Conservation (phyloP, 1,284 basidiomycete species). For the Wallemia mellicola region DNA sequence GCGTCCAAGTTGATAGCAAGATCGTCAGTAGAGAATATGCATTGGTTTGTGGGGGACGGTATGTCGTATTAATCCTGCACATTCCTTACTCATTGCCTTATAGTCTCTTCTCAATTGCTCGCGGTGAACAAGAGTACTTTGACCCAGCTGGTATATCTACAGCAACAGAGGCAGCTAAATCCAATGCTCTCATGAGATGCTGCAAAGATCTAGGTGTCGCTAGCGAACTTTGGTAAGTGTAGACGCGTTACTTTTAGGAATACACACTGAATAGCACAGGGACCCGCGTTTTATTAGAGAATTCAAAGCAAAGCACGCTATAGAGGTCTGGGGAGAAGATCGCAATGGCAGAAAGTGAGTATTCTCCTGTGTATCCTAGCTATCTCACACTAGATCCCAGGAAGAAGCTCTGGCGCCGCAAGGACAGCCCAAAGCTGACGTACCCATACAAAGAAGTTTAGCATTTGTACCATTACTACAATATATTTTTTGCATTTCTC, state of each 20-base stretch:
- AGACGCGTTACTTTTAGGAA: neutral
- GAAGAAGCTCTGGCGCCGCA: conserved; percentile 14
- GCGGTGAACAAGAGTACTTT: conserved; percentile 94
- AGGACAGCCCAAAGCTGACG: conserved; percentile 12
- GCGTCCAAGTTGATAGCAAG: conserved; percentile 64
- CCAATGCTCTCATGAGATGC: conserved; percentile 89
- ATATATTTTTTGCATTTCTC: neutral
- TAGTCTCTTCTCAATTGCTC: conserved; percentile 63
- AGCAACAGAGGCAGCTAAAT: conserved; percentile 81
- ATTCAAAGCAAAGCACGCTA: conserved; percentile 58
- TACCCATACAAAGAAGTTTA: conserved; percentile 14
- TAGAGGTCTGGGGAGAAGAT: conserved; percentile 64
- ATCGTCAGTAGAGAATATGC: conserved; percentile 84
- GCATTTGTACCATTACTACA: neutral
- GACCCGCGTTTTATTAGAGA: conserved; percentile 82
- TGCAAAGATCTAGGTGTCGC: conserved; percentile 92
- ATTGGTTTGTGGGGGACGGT: conserved; percentile 64
- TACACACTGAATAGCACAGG: conserved; percentile 20
- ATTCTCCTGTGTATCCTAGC: neutral
- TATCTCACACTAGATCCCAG: conserved; percentile 3
- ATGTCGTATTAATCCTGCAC: too few species aligned
- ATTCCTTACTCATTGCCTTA: too few species aligned
- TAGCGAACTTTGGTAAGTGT: conserved; percentile 62
- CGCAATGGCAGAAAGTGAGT: conserved; percentile 65
- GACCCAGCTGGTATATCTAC: conserved; percentile 71